Base-by-base conservation (phyloP, 2,329 filamentous ascomycete genomes). In the Ceratocystis lukuohia region DNA sequence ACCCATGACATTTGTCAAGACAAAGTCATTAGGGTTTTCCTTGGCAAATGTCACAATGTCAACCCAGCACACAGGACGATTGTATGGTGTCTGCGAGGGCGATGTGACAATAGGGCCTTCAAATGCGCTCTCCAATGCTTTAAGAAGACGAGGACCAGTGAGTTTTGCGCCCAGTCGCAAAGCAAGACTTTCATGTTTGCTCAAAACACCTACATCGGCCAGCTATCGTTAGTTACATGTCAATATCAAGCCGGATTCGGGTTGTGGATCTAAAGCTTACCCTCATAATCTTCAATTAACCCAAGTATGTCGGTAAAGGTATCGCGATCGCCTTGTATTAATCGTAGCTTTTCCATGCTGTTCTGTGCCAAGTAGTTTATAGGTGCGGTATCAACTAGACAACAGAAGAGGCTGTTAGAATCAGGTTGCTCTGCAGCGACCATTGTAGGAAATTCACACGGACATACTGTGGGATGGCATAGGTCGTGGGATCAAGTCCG, bases 11-110 rank as follows among this genome's bases (percentile, higher is more conserved):
- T 88, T 84, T 65, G 84, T 85, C 64, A 95, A 77, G 44, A 84
- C 82, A 75, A 95, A 94, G 66, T 93, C 88, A 70, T 84, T 82
- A 0, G 90, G 88, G 69, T 91, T 91, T 69, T 84, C 85, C 72
- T 88, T 88, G 69, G 91, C 88, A 75, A 92, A 94, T 70, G 88
- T 85, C 70, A 95, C 88, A 64, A 96, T 86, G 72, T 96, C 91
- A 48, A 94, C 79, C 91, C 91, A 96, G 12, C 85, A 88, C 66
- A 94, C 82, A 5, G 74, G 71, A 63, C 75, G 70, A 5, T 80
- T 80, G 3, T 80, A 82, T 41, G 81, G 76, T 80, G 83, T 72
- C 76, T 84, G 74, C 80, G 80, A 67, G 63, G 73, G 77, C 65
- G 71, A 77, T 8, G 76, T 79, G 65, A 73, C 85, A 68, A 92